These are phyloP conservation scores for Blastocladiella emersonii DNA, from an alignment of 371 early-diverging fungal species.

Conservation along the genomic window DNA sequence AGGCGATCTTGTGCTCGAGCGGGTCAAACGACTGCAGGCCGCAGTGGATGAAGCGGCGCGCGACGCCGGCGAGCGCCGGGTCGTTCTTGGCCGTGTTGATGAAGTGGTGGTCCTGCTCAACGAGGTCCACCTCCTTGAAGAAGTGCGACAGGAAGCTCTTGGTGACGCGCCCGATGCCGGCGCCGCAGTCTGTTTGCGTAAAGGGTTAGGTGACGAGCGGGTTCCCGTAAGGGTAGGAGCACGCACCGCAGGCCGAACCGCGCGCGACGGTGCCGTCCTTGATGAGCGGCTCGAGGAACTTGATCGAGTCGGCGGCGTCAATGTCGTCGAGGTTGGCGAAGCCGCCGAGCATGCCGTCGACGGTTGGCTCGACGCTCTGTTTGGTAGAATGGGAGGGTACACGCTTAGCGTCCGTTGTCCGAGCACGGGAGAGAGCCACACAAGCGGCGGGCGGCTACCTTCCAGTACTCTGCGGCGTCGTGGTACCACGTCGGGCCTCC, in stretches of 20 bases:
- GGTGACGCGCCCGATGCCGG: slow-evolving; percentile 88
- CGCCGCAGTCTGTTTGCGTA: slow-evolving; percentile 63
- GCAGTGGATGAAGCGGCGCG: slow-evolving; percentile 31
- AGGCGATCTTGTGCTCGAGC: slow-evolving; percentile 13
- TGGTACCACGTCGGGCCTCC: slow-evolving; percentile 17
- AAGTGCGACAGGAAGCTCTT: slow-evolving; percentile 59
- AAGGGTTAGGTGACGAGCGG: background rate
- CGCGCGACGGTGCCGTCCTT: slow-evolving; percentile 12
- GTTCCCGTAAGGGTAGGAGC: background rate
- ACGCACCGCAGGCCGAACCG: slow-evolving; percentile 11
- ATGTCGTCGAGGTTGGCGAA: slow-evolving; percentile 54
- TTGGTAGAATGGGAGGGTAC: too few relatives aligned
- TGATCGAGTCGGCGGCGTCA: slow-evolving; percentile 53
- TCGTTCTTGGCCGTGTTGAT: slow-evolving; percentile 47
- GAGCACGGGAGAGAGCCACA: too few relatives aligned
- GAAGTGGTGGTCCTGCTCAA: slow-evolving; percentile 69
- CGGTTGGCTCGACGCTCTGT: slow-evolving; percentile 41
- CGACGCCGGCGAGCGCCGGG: background rate
- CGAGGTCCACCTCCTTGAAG: slow-evolving; percentile 73
- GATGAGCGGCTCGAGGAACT: slow-evolving; percentile 50
- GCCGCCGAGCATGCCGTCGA: slow-evolving; percentile 82
- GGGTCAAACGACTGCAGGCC: slow-evolving; percentile 79
- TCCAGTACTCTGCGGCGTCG: slow-evolving; percentile 34
- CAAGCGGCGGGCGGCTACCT: slow-evolving; percentile 8
- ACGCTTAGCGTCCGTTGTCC: too few relatives aligned